A percentile compares a stretch with the other conserved stretches of the same genome.
phyloP scores from a whole-genome alignment of 352 stramenopile genomes.

The Phytophthora sansomeana region DNA sequence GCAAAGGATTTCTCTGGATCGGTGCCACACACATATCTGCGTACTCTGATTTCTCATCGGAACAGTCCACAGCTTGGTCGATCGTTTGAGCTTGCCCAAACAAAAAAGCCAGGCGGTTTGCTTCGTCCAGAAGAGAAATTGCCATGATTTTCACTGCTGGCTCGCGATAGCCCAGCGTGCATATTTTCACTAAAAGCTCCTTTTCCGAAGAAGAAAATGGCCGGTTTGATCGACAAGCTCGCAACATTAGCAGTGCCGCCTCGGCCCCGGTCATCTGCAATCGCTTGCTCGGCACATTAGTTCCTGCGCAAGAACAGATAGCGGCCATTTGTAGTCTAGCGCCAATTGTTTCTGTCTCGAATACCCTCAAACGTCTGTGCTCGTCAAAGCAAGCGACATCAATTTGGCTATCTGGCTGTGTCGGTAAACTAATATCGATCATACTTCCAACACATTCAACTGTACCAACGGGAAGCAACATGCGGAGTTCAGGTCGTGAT shows the following conservation, averaged over 20 bases:
- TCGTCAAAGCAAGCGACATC: constrained; percentile 38
- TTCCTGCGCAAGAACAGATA: constrained; percentile 41
- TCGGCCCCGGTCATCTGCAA: constrained; percentile 61
- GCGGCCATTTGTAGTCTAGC: constrained; percentile 50
- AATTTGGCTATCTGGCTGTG: constrained; percentile 18
- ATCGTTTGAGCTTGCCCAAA: constrained; percentile 12
- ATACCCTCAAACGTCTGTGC: constrained; percentile 41
- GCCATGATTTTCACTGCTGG: constrained; percentile 51
- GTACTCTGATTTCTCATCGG: constrained; percentile 30
- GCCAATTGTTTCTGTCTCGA: constrained; percentile 48
- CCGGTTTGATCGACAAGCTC: constrained; percentile 44
- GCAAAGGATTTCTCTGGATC: constrained; percentile 33
- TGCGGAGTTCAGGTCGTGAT: constrained; percentile 23
- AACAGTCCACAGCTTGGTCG: constrained; percentile 1
- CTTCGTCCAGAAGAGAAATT: constrained; percentile 36
- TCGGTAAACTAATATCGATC: constrained; percentile 33
- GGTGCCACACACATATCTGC: constrained; percentile 19
- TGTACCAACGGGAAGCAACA: constrained; percentile 48
- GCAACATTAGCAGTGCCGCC: constrained; percentile 49
- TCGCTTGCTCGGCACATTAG: constrained; percentile 35
- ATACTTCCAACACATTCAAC: constrained; percentile 10
- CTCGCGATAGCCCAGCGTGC: constrained; percentile 44
- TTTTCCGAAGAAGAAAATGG: constrained; percentile 41
- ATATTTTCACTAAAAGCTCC: constrained; percentile 34
- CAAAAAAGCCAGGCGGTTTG: constrained; percentile 45